Percentiles rank a stretch among this genome's conserved stretches.
Evolutionary conservation across 805 yeast genomes (phyloP).

Genomic region (Lipomyces anomalus): DNA sequence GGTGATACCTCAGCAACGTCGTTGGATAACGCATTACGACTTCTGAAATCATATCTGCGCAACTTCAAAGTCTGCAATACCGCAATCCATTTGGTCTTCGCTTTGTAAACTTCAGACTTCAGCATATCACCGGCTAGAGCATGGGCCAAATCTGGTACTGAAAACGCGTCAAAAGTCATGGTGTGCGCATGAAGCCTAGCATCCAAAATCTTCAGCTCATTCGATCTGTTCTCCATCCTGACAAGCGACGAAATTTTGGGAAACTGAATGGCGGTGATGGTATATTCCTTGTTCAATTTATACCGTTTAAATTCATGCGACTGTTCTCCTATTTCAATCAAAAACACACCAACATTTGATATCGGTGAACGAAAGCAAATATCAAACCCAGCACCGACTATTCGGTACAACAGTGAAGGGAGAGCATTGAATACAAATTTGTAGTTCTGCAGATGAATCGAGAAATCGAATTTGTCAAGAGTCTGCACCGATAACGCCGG

Average conservation of each 20-base stretch:
- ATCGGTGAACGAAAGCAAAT: constrained; percentile 6
- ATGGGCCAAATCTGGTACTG: constrained; percentile 19
- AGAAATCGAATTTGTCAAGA: constrained; percentile 8
- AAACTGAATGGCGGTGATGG: constrained; percentile 15
- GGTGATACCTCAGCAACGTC: neutral
- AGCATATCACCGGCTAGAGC: constrained; percentile 21
- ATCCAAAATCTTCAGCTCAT: neutral
- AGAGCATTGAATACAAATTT: constrained; percentile 7
- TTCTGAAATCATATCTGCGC: no score
- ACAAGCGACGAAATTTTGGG: constrained; percentile 13
- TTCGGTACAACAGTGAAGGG: constrained; percentile 16
- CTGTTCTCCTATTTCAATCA: constrained; percentile 22
- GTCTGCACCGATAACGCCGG: no score
- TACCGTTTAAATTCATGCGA: constrained; percentile 16
- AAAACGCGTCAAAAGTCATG: constrained; percentile 16
- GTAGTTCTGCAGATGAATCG: constrained; percentile 10
- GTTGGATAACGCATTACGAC: no score
- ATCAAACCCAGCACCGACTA: constrained; percentile 14
- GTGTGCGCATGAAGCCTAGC: constrained; percentile 11
- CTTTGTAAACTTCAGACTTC: constrained; percentile 10
- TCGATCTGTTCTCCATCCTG: constrained; percentile 4
- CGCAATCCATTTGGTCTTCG: constrained; percentile 14
- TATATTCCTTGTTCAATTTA: constrained; percentile 11
- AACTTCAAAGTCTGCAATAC: constrained; percentile 2
- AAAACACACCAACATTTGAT: constrained; percentile 6